phyloP scores from a whole-genome alignment of 139 green algal genomes.

The Trebouxia sp. region DNA sequence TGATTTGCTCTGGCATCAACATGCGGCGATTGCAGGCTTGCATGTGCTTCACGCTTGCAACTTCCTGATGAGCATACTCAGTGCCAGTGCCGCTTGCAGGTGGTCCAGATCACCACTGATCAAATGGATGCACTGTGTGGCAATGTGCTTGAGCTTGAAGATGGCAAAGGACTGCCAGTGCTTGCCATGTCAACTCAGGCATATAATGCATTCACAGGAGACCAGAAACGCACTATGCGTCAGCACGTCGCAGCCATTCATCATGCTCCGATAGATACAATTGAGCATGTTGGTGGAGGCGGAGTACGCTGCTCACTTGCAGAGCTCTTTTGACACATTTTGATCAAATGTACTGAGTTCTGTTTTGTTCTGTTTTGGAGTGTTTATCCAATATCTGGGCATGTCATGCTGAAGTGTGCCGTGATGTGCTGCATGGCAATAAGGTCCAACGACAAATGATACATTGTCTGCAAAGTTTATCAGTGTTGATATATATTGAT shows the following conservation, averaged over 20 bases:
- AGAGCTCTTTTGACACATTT: constrained; percentile 90
- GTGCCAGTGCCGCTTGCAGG: constrained; percentile 32
- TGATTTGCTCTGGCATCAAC: too few relatives aligned
- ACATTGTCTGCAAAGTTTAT: neutral
- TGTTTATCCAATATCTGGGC: too few relatives aligned
- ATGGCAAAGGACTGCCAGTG: constrained; percentile 79
- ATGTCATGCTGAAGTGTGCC: neutral
- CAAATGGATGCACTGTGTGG: constrained; percentile 92
- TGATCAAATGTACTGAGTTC: too few relatives aligned
- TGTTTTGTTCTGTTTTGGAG: too few relatives aligned
- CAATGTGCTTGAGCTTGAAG: constrained; percentile 91
- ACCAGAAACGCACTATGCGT: constrained; percentile 68
- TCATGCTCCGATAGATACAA: constrained; percentile 88
- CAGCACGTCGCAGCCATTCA: constrained; percentile 78
- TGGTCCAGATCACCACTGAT: constrained; percentile 85
- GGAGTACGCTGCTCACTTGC: constrained; percentile 90
- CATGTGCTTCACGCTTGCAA: too few relatives aligned
- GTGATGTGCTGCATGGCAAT: neutral
- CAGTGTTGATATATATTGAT: neutral
- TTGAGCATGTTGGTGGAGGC: constrained; percentile 91
- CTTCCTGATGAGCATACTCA: neutral
- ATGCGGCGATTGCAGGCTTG: too few relatives aligned
- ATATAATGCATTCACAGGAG: constrained; percentile 85
- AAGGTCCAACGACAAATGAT: neutral
- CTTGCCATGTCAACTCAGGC: constrained; percentile 85